Base-by-base conservation (phyloP, 2,329 filamentous ascomycete genomes). In the Aureobasidium pullulans region DNA sequence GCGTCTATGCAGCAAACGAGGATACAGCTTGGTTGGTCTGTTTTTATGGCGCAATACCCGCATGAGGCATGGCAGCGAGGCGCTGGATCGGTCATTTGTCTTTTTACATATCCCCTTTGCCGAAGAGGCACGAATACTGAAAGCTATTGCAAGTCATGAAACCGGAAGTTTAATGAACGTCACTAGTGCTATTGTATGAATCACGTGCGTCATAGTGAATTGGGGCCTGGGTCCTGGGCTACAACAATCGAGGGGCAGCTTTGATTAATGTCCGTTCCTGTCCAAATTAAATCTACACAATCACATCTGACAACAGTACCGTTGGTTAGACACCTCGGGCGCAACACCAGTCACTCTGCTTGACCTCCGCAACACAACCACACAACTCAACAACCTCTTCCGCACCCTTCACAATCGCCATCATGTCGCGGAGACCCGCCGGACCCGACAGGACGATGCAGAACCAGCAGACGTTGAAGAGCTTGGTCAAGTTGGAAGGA, bases 391-490 rank as follows among this genome's bases (percentile, higher is more conserved):
- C 23, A 37, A 29, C 32, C 49, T 23, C 11, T 11, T 6, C 28
- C 29, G 7, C 32, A 32, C 15, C 34, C 39, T 8, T 32, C 6
- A 43, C 37, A 42, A 6, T 31, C 40, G 42, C 57, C 37, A 32
- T 28, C 47, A 95, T 95, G 89, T 94, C 90, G 68, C 83, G 90
- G 79, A 84, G 89, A 72, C 83, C 90, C 76, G 85, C 89, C 71
- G 86, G 85, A 65, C 88, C 90, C 66, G 90, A 96, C 76, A 86
- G 90, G 75, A 89, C 91, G 69, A 92, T 92, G 69, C 89, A 95
- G 77, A 99, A 99, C 77, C 87, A 90, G 74, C 85, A 87, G 73
- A 95, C 91, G 46, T 90, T 99, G 75, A 97, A 97, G 81, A 91
- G 84, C 71, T 83, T 99, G 67, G 81, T 97, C 72, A 99, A 97